These are phyloP conservation scores for Sphagnum contortum DNA, from an alignment of 225 moss, liverwort and hornwort genomes.

Conservation along the genomic window DNA sequence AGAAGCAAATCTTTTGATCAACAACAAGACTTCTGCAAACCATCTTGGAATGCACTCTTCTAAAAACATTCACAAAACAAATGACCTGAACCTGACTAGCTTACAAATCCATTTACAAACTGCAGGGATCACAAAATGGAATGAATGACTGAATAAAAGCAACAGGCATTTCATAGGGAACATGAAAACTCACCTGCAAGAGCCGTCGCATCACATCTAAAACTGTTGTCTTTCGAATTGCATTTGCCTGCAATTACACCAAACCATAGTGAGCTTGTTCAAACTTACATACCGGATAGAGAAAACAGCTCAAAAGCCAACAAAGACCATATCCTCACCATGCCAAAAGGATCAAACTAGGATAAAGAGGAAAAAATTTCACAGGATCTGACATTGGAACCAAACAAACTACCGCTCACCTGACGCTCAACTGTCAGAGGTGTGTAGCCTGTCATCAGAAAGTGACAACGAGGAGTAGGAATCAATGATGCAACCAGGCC, in stretches of 20 bases:
- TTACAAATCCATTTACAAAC: too few species aligned
- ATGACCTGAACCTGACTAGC: too few species aligned
- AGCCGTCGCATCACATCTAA: slow-evolving; percentile 97
- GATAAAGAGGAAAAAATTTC: not conserved
- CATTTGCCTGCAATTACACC: slow-evolving; percentile 70
- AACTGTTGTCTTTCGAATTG: slow-evolving; percentile 97
- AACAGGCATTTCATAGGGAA: not conserved
- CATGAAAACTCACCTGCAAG: slow-evolving; percentile 55
- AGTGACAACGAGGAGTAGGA: slow-evolving; percentile 96
- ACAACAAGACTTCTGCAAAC: too few species aligned
- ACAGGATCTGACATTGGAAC: too few species aligned
- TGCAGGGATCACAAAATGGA: too few species aligned
- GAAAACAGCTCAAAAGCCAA: too few species aligned
- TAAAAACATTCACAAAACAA: too few species aligned
- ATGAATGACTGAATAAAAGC: too few species aligned
- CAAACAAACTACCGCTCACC: slow-evolving; percentile 23
- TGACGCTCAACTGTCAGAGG: slow-evolving; percentile 97
- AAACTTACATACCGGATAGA: not conserved
- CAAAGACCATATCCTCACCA: too few species aligned
- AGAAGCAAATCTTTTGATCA: too few species aligned
- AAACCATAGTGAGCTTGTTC: not conserved
- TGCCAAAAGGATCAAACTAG: not conserved
- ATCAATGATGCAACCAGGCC: slow-evolving; percentile 97
- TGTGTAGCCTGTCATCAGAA: slow-evolving; percentile 99
- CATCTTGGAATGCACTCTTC: too few species aligned